Evolutionary conservation across 2,329 filamentous ascomycete species (phyloP).

Genomic region (Ilyonectria robusta): DNA sequence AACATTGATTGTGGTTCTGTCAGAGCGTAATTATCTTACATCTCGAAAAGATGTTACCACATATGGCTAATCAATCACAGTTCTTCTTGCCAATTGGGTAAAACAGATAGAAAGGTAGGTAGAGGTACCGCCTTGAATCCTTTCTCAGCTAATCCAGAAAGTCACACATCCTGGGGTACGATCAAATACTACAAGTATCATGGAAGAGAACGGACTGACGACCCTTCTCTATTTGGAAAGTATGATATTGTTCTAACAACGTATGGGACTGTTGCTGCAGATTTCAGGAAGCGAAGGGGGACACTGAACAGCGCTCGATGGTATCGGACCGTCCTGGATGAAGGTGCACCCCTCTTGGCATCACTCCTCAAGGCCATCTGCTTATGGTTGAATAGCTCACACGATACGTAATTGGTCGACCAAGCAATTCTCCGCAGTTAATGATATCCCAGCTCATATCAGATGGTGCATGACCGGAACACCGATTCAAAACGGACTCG

Average conservation of each 20-base stretch:
- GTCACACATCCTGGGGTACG: not conserved
- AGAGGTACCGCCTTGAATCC: not conserved
- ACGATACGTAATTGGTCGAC: conserved; percentile 1
- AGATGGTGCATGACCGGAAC: conserved; percentile 6
- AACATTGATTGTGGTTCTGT: conserved; percentile 9
- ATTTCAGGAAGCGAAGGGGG: not conserved
- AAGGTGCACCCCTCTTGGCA: not conserved
- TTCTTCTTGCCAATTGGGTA: not conserved
- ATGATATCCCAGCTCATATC: not conserved
- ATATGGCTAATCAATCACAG: not conserved
- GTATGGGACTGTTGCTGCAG: conserved; percentile 13
- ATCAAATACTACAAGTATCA: conserved; percentile 16
- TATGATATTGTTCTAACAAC: conserved; percentile 17
- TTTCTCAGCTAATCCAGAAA: not conserved
- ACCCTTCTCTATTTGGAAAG: not conserved
- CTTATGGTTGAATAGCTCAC: not conserved
- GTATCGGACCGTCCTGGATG: conserved; percentile 12
- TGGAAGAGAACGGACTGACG: not conserved
- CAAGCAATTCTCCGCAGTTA: not conserved
- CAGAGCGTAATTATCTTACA: not conserved
- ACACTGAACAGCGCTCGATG: not conserved
- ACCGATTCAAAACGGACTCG: not conserved
- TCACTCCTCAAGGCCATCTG: too few species aligned
- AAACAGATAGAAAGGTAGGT: conserved; percentile 5
- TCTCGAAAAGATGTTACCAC: not conserved